Evolutionary conservation across 352 stramenopile genomes (phyloP).

Genomic region (Pythium brachiatum): DNA sequence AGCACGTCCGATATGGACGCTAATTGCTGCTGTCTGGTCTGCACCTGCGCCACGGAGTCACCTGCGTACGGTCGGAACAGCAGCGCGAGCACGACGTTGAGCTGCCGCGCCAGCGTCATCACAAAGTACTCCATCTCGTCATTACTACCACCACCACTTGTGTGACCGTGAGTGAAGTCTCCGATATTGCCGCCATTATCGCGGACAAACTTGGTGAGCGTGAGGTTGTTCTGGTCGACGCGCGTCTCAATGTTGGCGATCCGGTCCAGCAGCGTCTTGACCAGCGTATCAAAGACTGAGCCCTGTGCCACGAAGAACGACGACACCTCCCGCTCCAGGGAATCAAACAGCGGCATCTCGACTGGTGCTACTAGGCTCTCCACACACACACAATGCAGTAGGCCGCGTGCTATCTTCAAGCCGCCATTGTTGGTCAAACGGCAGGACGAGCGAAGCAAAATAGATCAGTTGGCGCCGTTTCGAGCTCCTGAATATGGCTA

Average conservation of each 20-base stretch:
- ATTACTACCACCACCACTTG: neutral
- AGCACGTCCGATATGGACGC: slow-evolving; percentile 51
- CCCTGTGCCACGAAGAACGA: slow-evolving; percentile 73
- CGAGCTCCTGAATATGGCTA: slow-evolving; percentile 9
- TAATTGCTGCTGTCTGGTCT: slow-evolving; percentile 38
- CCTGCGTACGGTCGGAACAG: slow-evolving; percentile 44
- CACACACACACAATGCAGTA: no score
- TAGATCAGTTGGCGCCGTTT: neutral
- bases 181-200: neutral
- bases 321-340: slow-evolving; percentile 55
- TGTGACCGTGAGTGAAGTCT: neutral
- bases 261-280: slow-evolving; percentile 56
- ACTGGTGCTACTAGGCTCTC: neutral
- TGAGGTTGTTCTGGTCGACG: slow-evolving; percentile 26
- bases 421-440: no score
- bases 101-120: slow-evolving; percentile 52
- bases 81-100: slow-evolving; percentile 60
- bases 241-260: slow-evolving; percentile 41
- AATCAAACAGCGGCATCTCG: slow-evolving; percentile 67
- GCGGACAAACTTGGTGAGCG: slow-evolving; percentile 3
- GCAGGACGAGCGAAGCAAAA: neutral
- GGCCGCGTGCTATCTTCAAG: neutral
- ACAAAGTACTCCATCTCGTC: slow-evolving; percentile 55
- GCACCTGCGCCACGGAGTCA: slow-evolving; percentile 29
- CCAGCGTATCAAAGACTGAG: slow-evolving; percentile 58